Conservation (phyloP, 306 rosid genomes). For the Lathyrus sativus region DNA sequence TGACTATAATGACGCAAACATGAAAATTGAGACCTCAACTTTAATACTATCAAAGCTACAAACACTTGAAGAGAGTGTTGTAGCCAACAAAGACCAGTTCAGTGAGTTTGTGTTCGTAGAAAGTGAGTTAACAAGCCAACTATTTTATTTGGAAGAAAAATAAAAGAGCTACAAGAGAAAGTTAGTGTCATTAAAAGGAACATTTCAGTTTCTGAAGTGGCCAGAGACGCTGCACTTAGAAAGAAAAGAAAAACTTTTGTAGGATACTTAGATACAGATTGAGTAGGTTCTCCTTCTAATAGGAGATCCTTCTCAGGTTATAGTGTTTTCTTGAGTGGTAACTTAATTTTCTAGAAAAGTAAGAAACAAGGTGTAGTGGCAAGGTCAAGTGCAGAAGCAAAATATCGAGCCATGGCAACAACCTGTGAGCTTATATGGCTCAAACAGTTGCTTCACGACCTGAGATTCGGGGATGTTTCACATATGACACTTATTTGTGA, state of each 20-base stretch:
- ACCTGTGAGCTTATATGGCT: too few species aligned
- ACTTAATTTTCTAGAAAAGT: too few species aligned
- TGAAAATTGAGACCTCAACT: slow-evolving; percentile 24
- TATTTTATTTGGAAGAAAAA: slow-evolving; percentile 35
- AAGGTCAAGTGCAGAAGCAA: too few species aligned
- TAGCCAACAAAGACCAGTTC: slow-evolving; percentile 16
- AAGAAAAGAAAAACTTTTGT: slow-evolving; percentile 28
- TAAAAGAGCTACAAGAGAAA: slow-evolving; percentile 30
- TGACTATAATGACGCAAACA: slow-evolving; percentile 30
- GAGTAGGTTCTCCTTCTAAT: too few species aligned
- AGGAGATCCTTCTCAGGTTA: too few species aligned
- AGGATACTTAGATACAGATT: too few species aligned
- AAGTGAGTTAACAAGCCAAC: slow-evolving; percentile 32
- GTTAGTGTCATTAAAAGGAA: slow-evolving; percentile 22
- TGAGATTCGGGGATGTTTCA: too few species aligned
- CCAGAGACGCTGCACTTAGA: slow-evolving; percentile 6
- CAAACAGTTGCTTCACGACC: too few species aligned
- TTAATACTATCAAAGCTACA: slow-evolving; percentile 1
- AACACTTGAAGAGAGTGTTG: slow-evolving; percentile 16
- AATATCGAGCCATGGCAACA: too few species aligned
- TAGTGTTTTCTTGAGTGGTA: too few species aligned
- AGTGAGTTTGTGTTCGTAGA: slow-evolving; percentile 21
- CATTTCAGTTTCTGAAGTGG: slow-evolving; percentile 20
- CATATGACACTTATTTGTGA: too few species aligned
- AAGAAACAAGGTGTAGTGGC: too few species aligned